Evolutionary conservation across 2,329 filamentous ascomycete species (phyloP), one percentile per base, ranked within the genome.

Genomic region (Rhynchosporium graminicola): DNA sequence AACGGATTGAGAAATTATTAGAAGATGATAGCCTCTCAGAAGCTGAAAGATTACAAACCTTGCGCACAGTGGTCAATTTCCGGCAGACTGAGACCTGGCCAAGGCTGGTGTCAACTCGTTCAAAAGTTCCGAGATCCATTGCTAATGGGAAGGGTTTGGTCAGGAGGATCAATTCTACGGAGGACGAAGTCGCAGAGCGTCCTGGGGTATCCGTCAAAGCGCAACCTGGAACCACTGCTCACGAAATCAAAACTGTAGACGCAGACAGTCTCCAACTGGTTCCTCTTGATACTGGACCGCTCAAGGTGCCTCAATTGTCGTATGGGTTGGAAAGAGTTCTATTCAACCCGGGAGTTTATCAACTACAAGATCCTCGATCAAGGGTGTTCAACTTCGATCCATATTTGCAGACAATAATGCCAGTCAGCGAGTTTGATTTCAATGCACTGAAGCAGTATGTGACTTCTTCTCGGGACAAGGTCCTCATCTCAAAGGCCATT

Each of bases 371-470:
- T 74, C 87, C 89, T 29, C 85, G 91, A 62, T 92, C 94, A 45
- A 84, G 87, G 20, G 92, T 98, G 6, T 99, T 87, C 82, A 99
- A 99, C 74, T 99, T 99, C 71, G 94, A 99, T 73, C 95, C 96
- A 0, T 97, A 97, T 72, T 82, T 99, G 26, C 86, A 92, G 64
- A 87, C 87, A 58, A 96, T 99, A 70, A 98, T 98, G 92, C 93
- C 95, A 1, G 87, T 95, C 15, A 80, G 85, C 2, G 91, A 99
- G 72, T 99, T 99, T 72, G 91, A 99, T 72, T 99, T 96, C 75
- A 84, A 90, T 62, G 87, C 92, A 3, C 77, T 99, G 59, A 91
- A 90, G 74, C 83, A 87, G 66, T 99, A 97, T 75, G 87, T 97
- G 67, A 97, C 93, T 0, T 97, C 95, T 0, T 98, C 94, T 9